Conservation (phyloP, 371 early-diverging fungal genomes). For the Rhizomucor pusillus region DNA sequence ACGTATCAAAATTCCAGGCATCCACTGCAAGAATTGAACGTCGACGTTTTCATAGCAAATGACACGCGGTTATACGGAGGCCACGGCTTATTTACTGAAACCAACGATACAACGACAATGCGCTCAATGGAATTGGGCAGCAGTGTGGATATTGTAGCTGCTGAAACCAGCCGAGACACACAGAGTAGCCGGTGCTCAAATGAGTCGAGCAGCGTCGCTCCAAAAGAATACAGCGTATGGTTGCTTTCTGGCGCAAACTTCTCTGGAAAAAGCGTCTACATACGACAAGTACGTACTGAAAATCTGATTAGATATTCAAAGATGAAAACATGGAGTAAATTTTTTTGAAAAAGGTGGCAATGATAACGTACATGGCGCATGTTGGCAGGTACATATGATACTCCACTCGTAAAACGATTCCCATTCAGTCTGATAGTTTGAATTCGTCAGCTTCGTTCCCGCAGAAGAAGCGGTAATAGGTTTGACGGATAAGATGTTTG, state of each 20-base stretch:
- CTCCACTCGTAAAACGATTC: slow-evolving; percentile 54
- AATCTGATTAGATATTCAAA: background rate
- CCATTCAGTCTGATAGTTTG: background rate
- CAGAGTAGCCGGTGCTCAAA: slow-evolving; percentile 20
- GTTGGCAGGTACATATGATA: slow-evolving; percentile 58
- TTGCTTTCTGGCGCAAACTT: slow-evolving; percentile 77
- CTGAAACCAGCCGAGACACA: no score
- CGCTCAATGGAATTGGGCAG: no score
- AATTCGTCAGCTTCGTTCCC: slow-evolving; percentile 80
- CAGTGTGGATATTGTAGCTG: no score
- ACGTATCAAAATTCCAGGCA: slow-evolving; percentile 44
- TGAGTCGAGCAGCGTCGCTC: no score
- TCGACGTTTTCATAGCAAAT: slow-evolving; percentile 67
- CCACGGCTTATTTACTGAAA: no score
- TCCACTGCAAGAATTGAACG: slow-evolving; percentile 67
- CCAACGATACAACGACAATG: no score
- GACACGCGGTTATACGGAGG: slow-evolving; percentile 25
- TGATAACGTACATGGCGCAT: slow-evolving; percentile 79
- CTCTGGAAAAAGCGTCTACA: slow-evolving; percentile 77
- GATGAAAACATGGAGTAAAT: no score
- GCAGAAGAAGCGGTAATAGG: slow-evolving; percentile 79
- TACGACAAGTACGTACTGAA: slow-evolving; percentile 63
- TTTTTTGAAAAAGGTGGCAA: slow-evolving; percentile 46
- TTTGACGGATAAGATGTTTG: slow-evolving; percentile 87
- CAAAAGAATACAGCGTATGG: slow-evolving; percentile 39